phyloP scores from a whole-genome alignment of 345 rosid species.

The Ailanthus altissimus region DNA sequence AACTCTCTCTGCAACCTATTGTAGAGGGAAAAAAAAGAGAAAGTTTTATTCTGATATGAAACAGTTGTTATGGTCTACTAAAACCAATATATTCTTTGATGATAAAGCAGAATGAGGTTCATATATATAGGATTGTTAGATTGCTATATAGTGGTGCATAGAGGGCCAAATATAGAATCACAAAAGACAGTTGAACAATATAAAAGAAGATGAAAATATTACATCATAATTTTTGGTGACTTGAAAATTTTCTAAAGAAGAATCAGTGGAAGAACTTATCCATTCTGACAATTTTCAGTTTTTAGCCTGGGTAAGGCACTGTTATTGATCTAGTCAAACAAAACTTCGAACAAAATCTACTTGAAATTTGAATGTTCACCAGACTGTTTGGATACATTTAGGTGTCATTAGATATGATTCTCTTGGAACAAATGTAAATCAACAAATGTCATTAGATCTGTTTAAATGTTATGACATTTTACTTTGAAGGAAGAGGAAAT shows the following conservation, averaged over 20 bases:
- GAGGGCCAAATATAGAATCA: not conserved
- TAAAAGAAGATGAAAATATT: not conserved
- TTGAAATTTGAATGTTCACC: not conserved
- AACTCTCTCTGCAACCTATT: slow-evolving; percentile 70
- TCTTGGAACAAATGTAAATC: not conserved
- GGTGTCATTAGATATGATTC: not conserved
- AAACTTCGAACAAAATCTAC: not conserved
- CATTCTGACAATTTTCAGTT: not conserved
- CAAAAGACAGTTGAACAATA: not conserved
- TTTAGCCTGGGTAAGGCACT: not conserved
- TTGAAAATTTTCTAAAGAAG: not conserved
- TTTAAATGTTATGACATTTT: not conserved
- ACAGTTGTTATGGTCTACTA: not conserved
- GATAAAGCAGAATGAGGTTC: not conserved
- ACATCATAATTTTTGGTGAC: not conserved
- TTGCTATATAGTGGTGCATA: not conserved
- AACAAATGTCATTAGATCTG: too few relatives aligned
- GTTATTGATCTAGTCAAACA: not conserved
- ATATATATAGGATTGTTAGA: not conserved
- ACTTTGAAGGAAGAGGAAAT: not conserved
- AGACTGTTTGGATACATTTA: not conserved
- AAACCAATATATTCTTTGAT: not conserved
- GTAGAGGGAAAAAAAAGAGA: slow-evolving; percentile 6
- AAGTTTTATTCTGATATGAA: not conserved
- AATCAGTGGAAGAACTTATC: not conserved